A percentile compares a stretch with the other conserved stretches of the same genome.
Conservation (phyloP, 1,284 basidiomycete species). For the Sporisorium sorghi region DNA sequence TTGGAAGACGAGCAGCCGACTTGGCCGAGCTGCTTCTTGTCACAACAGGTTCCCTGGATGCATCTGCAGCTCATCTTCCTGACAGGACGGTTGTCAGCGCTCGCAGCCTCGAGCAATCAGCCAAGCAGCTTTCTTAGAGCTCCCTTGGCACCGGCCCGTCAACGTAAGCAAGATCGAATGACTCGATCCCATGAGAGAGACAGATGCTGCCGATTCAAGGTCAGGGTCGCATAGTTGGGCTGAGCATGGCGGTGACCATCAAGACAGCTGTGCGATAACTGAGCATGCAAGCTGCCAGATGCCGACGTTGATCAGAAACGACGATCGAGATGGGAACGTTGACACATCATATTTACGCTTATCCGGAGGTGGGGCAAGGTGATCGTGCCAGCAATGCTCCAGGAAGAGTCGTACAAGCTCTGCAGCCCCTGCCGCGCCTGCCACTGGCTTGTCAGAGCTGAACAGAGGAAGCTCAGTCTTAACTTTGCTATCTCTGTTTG, state of each 20-base stretch:
- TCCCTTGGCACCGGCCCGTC: not conserved
- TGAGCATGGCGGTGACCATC: too few relatives aligned
- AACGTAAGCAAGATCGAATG: not conserved
- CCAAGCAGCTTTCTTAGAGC: not conserved
- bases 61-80: too few relatives aligned
- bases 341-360: not conserved
- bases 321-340: not conserved
- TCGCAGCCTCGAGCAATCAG: not conserved
- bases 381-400: constrained; percentile 44
- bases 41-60: too few relatives aligned
- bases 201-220: too few relatives aligned
- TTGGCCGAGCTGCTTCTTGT: not conserved
- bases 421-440: constrained; percentile 28
- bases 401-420: constrained; percentile 16
- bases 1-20: not conserved
- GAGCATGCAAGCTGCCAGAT: not conserved
- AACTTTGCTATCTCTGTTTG: not conserved
- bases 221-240: too few relatives aligned
- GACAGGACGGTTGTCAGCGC: not conserved
- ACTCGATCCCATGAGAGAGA: not conserved
- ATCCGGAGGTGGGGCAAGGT: too few relatives aligned
- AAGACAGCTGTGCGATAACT: too few relatives aligned
- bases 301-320: not conserved
- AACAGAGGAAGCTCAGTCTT: not conserved
- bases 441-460: not conserved